Evolutionary conservation across 805 yeast genomes (phyloP).

Genomic region (Yarrowia alimentaria): DNA sequence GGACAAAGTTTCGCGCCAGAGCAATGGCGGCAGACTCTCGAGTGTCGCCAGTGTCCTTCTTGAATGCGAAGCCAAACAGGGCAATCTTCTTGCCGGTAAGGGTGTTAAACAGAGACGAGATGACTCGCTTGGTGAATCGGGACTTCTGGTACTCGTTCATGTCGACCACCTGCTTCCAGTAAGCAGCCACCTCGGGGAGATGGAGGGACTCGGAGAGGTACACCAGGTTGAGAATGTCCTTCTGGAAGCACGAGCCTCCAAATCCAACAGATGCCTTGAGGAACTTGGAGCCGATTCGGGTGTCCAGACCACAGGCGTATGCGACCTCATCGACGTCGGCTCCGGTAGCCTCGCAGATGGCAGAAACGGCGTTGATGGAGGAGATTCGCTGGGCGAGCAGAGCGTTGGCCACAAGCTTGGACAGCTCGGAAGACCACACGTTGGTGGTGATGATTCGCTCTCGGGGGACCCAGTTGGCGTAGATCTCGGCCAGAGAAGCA

Average conservation of each 20-base stretch:
- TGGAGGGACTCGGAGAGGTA: slow-evolving; percentile 38
- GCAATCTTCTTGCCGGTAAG: slow-evolving; percentile 37
- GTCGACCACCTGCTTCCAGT: slow-evolving; percentile 31
- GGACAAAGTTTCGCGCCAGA: slow-evolving; percentile 34
- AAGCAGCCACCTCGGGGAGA: slow-evolving; percentile 38
- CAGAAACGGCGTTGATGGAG: slow-evolving; percentile 39
- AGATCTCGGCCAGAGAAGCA: slow-evolving; percentile 37
- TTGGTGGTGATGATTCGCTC: slow-evolving; percentile 37
- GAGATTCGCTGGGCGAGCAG: slow-evolving; percentile 39
- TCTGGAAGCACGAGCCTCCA: slow-evolving; percentile 39
- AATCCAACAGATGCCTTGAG: slow-evolving; percentile 39
- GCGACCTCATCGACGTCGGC: slow-evolving; percentile 39
- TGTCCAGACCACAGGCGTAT: slow-evolving; percentile 37
- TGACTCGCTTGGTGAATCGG: slow-evolving; percentile 37
- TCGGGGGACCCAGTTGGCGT: slow-evolving; percentile 37
- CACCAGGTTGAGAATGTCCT: slow-evolving; percentile 37
- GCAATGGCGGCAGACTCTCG: slow-evolving; percentile 39
- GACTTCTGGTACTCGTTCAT: slow-evolving; percentile 39
- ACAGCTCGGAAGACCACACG: slow-evolving; percentile 39
- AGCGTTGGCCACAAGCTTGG: slow-evolving; percentile 39
- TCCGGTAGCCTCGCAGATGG: slow-evolving; percentile 39
- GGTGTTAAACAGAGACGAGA: slow-evolving; percentile 36
- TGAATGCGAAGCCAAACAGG: slow-evolving; percentile 38
- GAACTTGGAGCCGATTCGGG: slow-evolving; percentile 38
- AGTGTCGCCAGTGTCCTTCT: slow-evolving; percentile 39